These are phyloP conservation scores for Amylocystis lapponica DNA, from an alignment of 768 basidiomycete species.

Conservation along the genomic window DNA sequence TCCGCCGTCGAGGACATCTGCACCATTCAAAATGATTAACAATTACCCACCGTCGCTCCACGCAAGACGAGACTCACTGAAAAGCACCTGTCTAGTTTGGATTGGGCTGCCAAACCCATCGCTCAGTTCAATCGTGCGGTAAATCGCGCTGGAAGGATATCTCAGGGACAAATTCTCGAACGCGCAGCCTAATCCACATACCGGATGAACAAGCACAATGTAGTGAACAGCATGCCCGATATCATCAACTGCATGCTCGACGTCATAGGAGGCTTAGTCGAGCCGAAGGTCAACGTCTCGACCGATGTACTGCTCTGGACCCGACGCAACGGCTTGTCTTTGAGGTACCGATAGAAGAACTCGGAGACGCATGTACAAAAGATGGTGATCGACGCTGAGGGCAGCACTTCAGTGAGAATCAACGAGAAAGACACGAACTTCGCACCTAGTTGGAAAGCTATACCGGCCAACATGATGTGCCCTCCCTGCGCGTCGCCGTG, in stretches of 20 bases:
- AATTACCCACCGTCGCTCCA: no score
- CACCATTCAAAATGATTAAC: not conserved
- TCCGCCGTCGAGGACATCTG: slow-evolving; percentile 46
- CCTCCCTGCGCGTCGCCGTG: slow-evolving; percentile 29
- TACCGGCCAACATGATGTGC: slow-evolving; percentile 57
- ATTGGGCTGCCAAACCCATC: slow-evolving; percentile 47
- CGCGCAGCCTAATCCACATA: no score
- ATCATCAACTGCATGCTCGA: slow-evolving; percentile 26
- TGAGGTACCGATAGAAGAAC: slow-evolving; percentile 37
- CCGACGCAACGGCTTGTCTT: slow-evolving; percentile 31
- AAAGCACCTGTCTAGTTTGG: slow-evolving; percentile 41
- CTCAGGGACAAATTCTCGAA: no score
- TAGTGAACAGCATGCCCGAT: slow-evolving; percentile 30
- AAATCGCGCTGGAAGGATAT: slow-evolving; percentile 31
- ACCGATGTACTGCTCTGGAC: slow-evolving; percentile 3
- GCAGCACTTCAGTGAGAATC: not conserved
- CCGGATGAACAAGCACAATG: slow-evolving; percentile 47
- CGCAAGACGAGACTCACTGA: slow-evolving; percentile 39
- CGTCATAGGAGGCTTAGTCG: slow-evolving; percentile 26
- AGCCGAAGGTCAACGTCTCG: slow-evolving; percentile 9
- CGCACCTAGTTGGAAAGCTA: slow-evolving; percentile 50
- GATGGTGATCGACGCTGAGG: slow-evolving; percentile 35
- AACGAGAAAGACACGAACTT: slow-evolving; percentile 1
- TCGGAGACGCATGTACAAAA: slow-evolving; percentile 37
- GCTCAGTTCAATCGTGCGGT: slow-evolving; percentile 42